Base-by-base conservation (phyloP, 1,284 basidiomycete genomes). In the Somion occarium region DNA sequence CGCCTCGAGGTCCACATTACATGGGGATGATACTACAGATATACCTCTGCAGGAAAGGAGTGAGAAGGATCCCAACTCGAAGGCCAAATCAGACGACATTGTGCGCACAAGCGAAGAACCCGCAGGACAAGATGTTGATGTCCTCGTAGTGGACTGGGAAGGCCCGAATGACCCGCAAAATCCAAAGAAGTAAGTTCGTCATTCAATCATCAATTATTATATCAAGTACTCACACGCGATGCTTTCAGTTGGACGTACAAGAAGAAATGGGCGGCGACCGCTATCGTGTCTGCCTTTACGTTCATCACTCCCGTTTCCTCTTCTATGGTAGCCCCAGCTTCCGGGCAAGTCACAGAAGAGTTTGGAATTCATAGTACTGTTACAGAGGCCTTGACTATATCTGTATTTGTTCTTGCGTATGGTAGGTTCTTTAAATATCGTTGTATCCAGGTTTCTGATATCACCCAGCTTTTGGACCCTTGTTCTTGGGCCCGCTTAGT, bases 301-400 rank as follows among this genome's bases (percentile, higher is more conserved):
- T 85, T 86, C 60, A 82, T 87, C 50, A 77, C 75, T 5, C 83
- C 83, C 0, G 73, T 85, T 2, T 80, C 84, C 1, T 84, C 83
- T 2, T 78, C 83, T n/a, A 86, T 89, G 79, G 74, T 88, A 26
- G 83, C 90, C 0, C 85, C 88, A 0, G 84, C 86, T 0, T 72
- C 75, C 1, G 59, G 58, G 0, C 73, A 79, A 44, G 58, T 90
- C 5, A 79, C 83, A 0, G 48, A 56, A 12, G 65, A 83, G 20
- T 82, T 87, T 56, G 75, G 77, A 1, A 74, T 90, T 15, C 79
- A 76, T 2, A 79, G 61, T 55, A 59, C 58, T 1, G 76, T 73
- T 2, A 55, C 83, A 2, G 70, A 80, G 13, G 82, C 82, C 0
- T 73, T 90, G 63, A 76, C 76, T 3, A 81, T 80, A 0, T 84